Conservation (phyloP, 2,329 filamentous ascomycete genomes). For the Plectosphaerella plurivora region DNA sequence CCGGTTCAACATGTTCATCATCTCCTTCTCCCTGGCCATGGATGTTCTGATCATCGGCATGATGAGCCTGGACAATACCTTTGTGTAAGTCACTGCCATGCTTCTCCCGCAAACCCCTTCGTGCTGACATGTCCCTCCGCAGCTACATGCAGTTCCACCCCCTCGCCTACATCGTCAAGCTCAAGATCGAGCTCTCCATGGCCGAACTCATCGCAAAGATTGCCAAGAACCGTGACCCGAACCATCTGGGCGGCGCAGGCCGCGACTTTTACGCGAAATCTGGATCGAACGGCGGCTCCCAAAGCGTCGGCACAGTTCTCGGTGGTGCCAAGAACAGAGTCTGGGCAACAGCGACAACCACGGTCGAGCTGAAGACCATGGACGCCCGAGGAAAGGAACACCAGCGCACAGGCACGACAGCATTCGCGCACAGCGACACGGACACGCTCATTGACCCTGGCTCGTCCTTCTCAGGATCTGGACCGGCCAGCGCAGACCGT, state of each 20-base stretch:
- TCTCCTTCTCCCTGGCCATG: constrained; percentile 42
- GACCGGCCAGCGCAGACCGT: not conserved
- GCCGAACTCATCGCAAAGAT: constrained; percentile 16
- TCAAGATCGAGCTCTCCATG: constrained; percentile 6
- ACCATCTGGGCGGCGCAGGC: not conserved
- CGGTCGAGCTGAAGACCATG: constrained; percentile 8
- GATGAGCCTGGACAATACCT: constrained; percentile 5
- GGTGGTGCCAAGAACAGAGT: not conserved
- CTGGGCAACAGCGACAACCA: constrained; percentile 7
- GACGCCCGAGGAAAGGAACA: not conserved
- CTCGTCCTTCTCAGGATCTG: not conserved
- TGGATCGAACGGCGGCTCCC: not conserved
- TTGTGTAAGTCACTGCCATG: constrained; percentile 3
- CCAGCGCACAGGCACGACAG: not conserved
- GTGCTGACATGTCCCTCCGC: not conserved
- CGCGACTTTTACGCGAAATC: not conserved
- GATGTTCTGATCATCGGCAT: constrained; percentile 14
- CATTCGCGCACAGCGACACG: not conserved
- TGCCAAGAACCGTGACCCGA: constrained; percentile 7
- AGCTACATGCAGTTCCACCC: constrained; percentile 10
- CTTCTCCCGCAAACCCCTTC: not conserved
- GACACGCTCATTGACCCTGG: not conserved
- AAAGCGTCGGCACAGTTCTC: not conserved
- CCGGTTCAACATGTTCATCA: constrained; percentile 43
- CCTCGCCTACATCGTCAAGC: constrained; percentile 7